These are phyloP conservation scores for Phytophthora pistaciae DNA, from an alignment of 352 stramenopile species.

Conservation along the genomic window DNA sequence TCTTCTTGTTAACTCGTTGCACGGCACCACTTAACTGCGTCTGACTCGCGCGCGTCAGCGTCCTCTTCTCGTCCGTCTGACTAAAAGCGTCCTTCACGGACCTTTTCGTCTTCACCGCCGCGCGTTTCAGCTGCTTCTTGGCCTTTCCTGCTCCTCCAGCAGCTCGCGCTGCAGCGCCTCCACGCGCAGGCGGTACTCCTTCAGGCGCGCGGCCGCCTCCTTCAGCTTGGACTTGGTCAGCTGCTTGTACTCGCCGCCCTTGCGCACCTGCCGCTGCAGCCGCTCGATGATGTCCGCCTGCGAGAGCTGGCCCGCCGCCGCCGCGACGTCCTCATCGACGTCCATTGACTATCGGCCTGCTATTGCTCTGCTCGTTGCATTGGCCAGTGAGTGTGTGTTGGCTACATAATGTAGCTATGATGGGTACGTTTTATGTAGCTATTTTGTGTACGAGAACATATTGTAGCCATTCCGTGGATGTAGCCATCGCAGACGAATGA, in stretches of 20 bases:
- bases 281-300: conserved; percentile 78
- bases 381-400: too few species aligned
- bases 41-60: conserved; percentile 26
- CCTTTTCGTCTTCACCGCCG: background rate
- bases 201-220: conserved; percentile 62
- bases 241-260: conserved; percentile 57
- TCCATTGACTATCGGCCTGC: background rate
- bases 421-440: too few species aligned
- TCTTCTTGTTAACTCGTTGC: conserved; percentile 16
- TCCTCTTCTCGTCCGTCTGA: background rate
- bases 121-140: conserved; percentile 23
- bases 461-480: too few species aligned
- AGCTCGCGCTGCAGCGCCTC: conserved; percentile 55
- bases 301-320: conserved; percentile 55
- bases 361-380: too few species aligned
- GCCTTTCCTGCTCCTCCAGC: conserved; percentile 10
- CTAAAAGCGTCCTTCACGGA: background rate
- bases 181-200: conserved; percentile 68
- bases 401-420: too few species aligned
- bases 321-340: conserved; percentile 11
- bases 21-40: conserved; percentile 32
- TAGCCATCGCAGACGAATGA: too few species aligned
- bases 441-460: too few species aligned
- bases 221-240: conserved; percentile 77
- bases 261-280: conserved; percentile 49